Conservation (phyloP, 352 stramenopile genomes). For the Detonula confervacea region DNA sequence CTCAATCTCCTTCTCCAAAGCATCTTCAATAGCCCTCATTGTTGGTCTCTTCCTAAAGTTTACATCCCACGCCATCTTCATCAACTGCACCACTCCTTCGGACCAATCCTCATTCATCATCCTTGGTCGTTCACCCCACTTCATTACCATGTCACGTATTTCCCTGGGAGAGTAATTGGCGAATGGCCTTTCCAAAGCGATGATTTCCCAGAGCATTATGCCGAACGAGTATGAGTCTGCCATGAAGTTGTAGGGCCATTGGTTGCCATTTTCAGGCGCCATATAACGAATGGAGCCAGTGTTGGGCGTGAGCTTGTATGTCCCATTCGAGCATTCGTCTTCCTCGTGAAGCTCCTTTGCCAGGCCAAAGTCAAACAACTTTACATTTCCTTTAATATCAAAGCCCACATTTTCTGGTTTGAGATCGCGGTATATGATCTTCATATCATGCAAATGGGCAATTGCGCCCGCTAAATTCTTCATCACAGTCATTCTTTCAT, state of each 20-base stretch:
- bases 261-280: conserved; percentile 70
- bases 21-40: conserved; percentile 33
- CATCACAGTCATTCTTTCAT: conserved; percentile 38
- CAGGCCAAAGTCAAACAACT: conserved; percentile 85
- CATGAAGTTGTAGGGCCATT: conserved; percentile 71
- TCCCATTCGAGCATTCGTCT: conserved; percentile 32
- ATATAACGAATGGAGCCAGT: conserved; percentile 71
- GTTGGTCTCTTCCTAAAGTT: conserved; percentile 44
- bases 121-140: conserved; percentile 45
- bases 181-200: conserved; percentile 69
- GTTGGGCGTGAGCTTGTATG: conserved; percentile 43
- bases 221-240: conserved; percentile 73
- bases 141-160: conserved; percentile 59
- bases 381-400: conserved; percentile 59
- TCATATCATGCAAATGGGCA: conserved; percentile 52
- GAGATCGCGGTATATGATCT: conserved; percentile 64
- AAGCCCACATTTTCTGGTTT: conserved; percentile 93
- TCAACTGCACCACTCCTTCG: conserved; percentile 29
- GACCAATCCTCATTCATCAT: conserved; percentile 42
- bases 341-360: conserved; percentile 65
- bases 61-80: conserved; percentile 44
- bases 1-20: conserved; percentile 26
- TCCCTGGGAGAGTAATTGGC: conserved; percentile 50
- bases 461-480: conserved; percentile 52
- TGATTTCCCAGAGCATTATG: conserved; percentile 75